phyloP scores from a whole-genome alignment of 1,284 basidiomycete species.

The Nidula niveotomentosa region DNA sequence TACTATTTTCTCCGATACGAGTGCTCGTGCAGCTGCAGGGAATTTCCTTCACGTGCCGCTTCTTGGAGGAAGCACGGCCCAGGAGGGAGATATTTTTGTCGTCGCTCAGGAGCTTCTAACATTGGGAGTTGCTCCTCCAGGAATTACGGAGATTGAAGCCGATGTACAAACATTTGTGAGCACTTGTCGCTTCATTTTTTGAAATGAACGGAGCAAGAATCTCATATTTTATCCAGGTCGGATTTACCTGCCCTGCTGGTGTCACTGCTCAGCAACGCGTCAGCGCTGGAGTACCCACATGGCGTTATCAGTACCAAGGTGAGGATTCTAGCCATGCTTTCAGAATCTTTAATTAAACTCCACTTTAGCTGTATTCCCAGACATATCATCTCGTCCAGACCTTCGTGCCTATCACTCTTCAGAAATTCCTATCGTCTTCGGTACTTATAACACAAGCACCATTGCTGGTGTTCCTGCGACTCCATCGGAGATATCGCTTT shows the following conservation, averaged over 20 bases:
- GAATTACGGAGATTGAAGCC: slow-evolving; percentile 14
- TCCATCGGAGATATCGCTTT: slow-evolving; percentile 20
- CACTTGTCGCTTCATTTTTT: not conserved
- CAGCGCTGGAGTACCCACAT: slow-evolving; percentile 17
- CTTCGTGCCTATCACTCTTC: slow-evolving; percentile 30
- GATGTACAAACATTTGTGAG: slow-evolving; percentile 16
- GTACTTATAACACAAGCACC: slow-evolving; percentile 20
- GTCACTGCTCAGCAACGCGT: slow-evolving; percentile 13
- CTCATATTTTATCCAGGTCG: slow-evolving; percentile 7
- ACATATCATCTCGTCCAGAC: slow-evolving; percentile 24
- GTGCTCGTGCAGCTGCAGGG: slow-evolving; percentile 16
- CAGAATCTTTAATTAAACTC: not conserved
- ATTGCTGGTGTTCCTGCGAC: slow-evolving; percentile 14
- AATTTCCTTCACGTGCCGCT: slow-evolving; percentile 26
- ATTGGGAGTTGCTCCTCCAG: slow-evolving; percentile 14
- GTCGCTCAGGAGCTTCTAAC: slow-evolving; percentile 14
- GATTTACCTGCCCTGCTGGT: slow-evolving; percentile 19
- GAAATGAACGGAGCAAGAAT: too few species aligned
- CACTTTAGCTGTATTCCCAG: slow-evolving; percentile 25
- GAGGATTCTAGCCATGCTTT: not conserved
- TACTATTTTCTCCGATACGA: slow-evolving; percentile 22
- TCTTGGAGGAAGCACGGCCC: slow-evolving; percentile 16
- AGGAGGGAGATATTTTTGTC: slow-evolving; percentile 21
- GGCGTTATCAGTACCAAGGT: slow-evolving; percentile 24
- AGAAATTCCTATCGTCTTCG: slow-evolving; percentile 30